Evolutionary conservation across 371 early-diverging fungal species (phyloP), one percentile per base, ranked within the genome.

Genomic region (Apophysomyces elegans): DNA sequence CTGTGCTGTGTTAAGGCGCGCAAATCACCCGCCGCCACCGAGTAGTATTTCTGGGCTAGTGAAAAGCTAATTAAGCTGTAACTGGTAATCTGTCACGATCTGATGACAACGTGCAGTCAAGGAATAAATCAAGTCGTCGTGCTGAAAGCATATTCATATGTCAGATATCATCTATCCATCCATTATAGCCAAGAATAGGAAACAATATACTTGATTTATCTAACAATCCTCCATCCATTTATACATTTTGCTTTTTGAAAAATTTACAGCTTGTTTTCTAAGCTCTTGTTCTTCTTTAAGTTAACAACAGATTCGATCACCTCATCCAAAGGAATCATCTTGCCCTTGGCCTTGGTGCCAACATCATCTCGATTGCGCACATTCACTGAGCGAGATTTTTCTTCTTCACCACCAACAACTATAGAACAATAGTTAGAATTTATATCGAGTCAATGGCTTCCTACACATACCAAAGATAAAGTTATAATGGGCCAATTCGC

Each of bases 401-500:
- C 84, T 79, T 99, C 99, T 75, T 96, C 93, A 37, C 86, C 89
- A 57, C 99, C 99, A 41, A 99, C 99, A 45, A 99, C 92, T 76
- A 89, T 77, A 13, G 67, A 70, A 74, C 64, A 83, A 77, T 66
- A 76, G 18, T 32, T 37, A 60, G 32, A 21, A 43, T 38, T 85
- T 59, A 76, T 72, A 61, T 38, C 35, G 8, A 45, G 18, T 41
- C 18, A 26, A 7, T 50, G 26, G 12, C 16, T 39, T 26, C 37
- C 11, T 58, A 7, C 16, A 62, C 67, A 65, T 64, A 62, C 84
- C 85, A 66, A 91, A 81, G 77, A 91, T 93, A 72, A 92, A 91
- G 86, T 96, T 95, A 81, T 91, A 99, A 65, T 95, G 97, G 37
- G 91, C 83, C 45, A 90, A 82, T 72, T 94, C 86, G 37, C 82